Conservation (phyloP, 129 eudicot species). For the Apium graveolens region DNA sequence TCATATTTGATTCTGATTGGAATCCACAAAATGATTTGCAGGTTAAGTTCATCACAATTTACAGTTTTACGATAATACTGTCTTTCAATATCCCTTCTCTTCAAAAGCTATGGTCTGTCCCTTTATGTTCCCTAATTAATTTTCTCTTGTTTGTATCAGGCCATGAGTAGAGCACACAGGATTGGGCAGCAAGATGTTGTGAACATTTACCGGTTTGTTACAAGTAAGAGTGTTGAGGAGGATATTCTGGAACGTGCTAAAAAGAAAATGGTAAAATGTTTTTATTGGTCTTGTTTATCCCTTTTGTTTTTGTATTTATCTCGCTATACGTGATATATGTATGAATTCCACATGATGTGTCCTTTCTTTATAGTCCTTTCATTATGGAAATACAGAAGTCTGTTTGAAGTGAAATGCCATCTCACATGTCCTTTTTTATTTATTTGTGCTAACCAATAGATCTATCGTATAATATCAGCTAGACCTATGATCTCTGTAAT, state of each 20-base stretch:
- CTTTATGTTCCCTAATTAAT: not conserved
- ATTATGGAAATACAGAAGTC: not conserved
- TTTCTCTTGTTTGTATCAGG: constrained; percentile 35
- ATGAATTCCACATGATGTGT: not conserved
- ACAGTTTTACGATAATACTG: no score
- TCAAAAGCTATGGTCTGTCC: not conserved
- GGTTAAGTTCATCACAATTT: constrained; percentile 26
- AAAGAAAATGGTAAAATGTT: constrained; percentile 77
- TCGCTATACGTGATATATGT: not conserved
- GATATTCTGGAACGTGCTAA: constrained; percentile 98
- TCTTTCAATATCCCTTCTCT: not conserved
- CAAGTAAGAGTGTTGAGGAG: constrained; percentile 99
- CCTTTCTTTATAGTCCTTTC: not conserved
- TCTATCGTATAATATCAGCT: not conserved
- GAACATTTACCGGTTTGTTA: constrained; percentile 92
- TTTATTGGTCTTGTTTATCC: not conserved
- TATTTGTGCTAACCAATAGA: not conserved
- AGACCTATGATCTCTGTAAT: not conserved
- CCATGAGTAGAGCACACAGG: constrained; percentile 99
- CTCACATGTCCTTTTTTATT: not conserved
- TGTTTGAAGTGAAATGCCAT: no score
- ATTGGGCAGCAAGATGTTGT: constrained; percentile 99
- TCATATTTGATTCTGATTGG: constrained; percentile 99
- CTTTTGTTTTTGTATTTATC: not conserved
- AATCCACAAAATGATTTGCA: constrained; percentile 98